Conservation (phyloP, 768 basidiomycete genomes). For the Lyophyllum decastes region DNA sequence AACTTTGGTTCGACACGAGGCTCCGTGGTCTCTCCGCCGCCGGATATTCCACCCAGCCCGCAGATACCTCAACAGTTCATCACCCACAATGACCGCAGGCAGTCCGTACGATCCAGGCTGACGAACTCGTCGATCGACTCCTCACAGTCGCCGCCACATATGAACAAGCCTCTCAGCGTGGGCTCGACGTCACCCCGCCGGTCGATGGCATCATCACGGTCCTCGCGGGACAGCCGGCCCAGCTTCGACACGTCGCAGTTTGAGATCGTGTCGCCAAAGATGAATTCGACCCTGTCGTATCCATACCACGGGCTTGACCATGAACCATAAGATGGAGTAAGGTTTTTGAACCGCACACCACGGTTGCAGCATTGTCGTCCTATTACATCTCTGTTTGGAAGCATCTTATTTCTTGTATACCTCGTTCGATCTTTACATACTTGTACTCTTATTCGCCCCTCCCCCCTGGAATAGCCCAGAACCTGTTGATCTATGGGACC, state of each 20-base stretch:
- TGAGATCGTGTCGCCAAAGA: slow-evolving; percentile 62
- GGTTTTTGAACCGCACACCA: neutral
- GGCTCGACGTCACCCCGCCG: slow-evolving; percentile 32
- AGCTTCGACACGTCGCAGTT: slow-evolving; percentile 69
- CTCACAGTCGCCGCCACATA: slow-evolving; percentile 27
- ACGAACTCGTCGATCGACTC: slow-evolving; percentile 36
- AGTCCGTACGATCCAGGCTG: slow-evolving; percentile 32
- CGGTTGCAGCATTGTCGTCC: neutral
- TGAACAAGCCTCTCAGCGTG: slow-evolving; percentile 21
- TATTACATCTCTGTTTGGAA: neutral
- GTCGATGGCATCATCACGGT: slow-evolving; percentile 44
- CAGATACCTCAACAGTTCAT: slow-evolving; percentile 56
- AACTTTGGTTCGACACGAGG: slow-evolving; percentile 41
- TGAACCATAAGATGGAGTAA: slow-evolving; percentile 17
- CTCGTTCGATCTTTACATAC: neutral
- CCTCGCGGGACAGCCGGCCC: slow-evolving; percentile 43
- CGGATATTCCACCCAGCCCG: slow-evolving; percentile 66
- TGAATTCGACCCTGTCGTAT: slow-evolving; percentile 47
- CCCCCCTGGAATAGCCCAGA: neutral
- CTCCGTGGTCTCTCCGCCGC: slow-evolving; percentile 29
- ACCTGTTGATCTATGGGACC: neutral
- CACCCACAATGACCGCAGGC: slow-evolving; percentile 23
- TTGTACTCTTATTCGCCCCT: neutral
- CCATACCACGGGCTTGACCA: slow-evolving; percentile 59
- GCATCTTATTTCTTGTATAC: neutral